Base-by-base conservation (phyloP, 768 basidiomycete genomes). In the Tulasnella sp. region DNA sequence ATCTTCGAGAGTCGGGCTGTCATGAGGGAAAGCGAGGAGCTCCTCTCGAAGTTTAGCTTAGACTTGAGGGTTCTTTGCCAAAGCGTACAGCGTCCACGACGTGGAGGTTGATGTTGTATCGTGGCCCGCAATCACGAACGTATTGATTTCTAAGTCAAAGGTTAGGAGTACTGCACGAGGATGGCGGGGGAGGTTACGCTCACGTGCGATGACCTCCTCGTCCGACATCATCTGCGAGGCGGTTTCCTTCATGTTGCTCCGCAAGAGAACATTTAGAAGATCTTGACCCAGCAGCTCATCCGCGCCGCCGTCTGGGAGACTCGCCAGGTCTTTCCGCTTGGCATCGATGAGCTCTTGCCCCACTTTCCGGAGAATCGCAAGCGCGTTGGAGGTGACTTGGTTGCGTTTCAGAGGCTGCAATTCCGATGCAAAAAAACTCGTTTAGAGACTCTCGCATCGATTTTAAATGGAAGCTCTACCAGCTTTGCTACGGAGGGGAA, bases 161-260 rank as follows among this genome's bases (percentile, higher is more conserved):
- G 29, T 14, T 37, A 29, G 75, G 32, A 72, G 12, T 47, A 40
- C 12, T 17, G 34, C 19, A n/a, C 63, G 7, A 41, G 14, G 7
- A 40, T 29, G 35, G 19, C 16, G 16, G 59, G 39, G 41, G n/a
- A 14, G n/a, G 37, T 7, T 34, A 73, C 75, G 88, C 84, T n/a
- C 9, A 59, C 52, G 85, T 5, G 82, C 81, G 2, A 89, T 72
- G 12, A 91, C 87, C 73, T 90, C 89, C 29, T 83, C 83, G 71
- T 91, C 89, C 0, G 83, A 83, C 79, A 91, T 79, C 40, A 80
- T 80, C 76, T 88, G 87, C 62, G 75, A 80, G 5, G 84, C 83
- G 0, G 85, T 83, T 3, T 88, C 75, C 75, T 90, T 84, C 80
- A 88, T 84, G 77, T 90, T 91, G 52, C 37, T n/a, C 62, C 32